Percentiles rank a stretch among this genome's conserved stretches.
Conservation (phyloP, 352 stramenopile genomes). For the Phytophthora pinifolia region DNA sequence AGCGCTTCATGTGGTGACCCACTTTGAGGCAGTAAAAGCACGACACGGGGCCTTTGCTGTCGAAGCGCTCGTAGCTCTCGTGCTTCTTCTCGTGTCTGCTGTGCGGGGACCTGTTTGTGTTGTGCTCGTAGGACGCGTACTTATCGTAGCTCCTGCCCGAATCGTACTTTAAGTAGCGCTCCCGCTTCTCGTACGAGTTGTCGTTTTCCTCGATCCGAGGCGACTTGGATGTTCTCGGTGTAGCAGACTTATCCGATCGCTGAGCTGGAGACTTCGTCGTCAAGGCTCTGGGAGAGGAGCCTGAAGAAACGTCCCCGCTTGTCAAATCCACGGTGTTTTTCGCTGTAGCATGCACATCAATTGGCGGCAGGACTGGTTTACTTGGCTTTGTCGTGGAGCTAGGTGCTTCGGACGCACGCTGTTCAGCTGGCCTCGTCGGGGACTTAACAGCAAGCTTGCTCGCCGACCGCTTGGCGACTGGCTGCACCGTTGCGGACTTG, state of each 20-base stretch:
- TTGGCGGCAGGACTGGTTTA: slow-evolving; percentile 3
- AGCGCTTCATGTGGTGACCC: slow-evolving; percentile 38
- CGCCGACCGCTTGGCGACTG: not conserved
- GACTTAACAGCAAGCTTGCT: slow-evolving; percentile 6
- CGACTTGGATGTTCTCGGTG: slow-evolving; percentile 10
- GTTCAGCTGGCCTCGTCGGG: slow-evolving; percentile 9
- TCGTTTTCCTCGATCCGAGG: slow-evolving; percentile 7
- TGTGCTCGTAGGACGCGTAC: slow-evolving; percentile 11
- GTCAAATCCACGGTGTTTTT: slow-evolving; percentile 25
- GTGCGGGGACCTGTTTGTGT: slow-evolving; percentile 11
- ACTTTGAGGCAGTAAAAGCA: slow-evolving; percentile 53
- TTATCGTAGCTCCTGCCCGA: slow-evolving; percentile 18
- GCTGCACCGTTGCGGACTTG: not conserved
- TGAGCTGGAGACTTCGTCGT: slow-evolving; percentile 12
- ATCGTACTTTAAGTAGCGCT: slow-evolving; percentile 20
- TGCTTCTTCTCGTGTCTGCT: slow-evolving; percentile 27
- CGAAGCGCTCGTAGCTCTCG: slow-evolving; percentile 10
- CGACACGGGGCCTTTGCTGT: slow-evolving; percentile 19
- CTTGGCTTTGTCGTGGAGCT: not conserved
- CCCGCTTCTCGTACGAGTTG: slow-evolving; percentile 15
- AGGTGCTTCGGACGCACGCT: slow-evolving; percentile 10
- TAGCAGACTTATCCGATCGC: slow-evolving; percentile 4
- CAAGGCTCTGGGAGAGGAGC: slow-evolving; percentile 2
- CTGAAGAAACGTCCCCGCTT: slow-evolving; percentile 12
- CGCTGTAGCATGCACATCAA: slow-evolving; percentile 15